These are phyloP conservation scores for Forsythia viridissima DNA, from an alignment of 257 asterid genomes.

Conservation along the genomic window DNA sequence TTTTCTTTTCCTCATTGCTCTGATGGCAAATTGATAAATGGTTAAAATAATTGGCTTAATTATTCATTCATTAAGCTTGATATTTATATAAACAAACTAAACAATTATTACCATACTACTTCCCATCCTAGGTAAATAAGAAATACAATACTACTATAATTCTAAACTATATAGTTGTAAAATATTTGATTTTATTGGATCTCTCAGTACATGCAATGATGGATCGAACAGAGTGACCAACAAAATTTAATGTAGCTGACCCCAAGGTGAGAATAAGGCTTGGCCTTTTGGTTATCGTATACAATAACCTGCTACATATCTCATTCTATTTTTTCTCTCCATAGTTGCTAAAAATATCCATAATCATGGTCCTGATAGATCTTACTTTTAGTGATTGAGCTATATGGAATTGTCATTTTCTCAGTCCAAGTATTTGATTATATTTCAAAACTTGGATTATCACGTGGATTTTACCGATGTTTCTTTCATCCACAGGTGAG, in stretches of 20 bases:
- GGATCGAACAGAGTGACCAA: too few relatives aligned
- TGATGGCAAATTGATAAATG: too few relatives aligned
- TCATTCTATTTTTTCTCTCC: background rate
- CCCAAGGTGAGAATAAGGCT: background rate
- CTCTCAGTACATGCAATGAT: background rate
- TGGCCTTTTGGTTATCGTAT: background rate
- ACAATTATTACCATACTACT: too few relatives aligned
- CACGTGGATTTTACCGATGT: slow-evolving; percentile 1
- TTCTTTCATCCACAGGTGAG: slow-evolving; percentile 51
- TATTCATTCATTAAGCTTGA: too few relatives aligned
- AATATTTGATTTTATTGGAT: background rate
- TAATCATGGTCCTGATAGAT: background rate
- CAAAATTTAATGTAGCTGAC: too few relatives aligned
- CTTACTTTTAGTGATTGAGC: background rate
- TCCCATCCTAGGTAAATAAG: too few relatives aligned
- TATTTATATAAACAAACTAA: too few relatives aligned
- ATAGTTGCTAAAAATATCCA: background rate
- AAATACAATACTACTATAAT: too few relatives aligned
- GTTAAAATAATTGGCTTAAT: too few relatives aligned
- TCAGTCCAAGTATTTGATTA: background rate
- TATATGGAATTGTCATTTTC: background rate
- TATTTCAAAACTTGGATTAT: background rate
- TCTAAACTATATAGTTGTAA: background rate
- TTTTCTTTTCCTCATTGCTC: too few relatives aligned
- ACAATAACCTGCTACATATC: too few relatives aligned